Conservation (phyloP, 176 grass and related monocot species). For the Cymbopogon citratus region DNA sequence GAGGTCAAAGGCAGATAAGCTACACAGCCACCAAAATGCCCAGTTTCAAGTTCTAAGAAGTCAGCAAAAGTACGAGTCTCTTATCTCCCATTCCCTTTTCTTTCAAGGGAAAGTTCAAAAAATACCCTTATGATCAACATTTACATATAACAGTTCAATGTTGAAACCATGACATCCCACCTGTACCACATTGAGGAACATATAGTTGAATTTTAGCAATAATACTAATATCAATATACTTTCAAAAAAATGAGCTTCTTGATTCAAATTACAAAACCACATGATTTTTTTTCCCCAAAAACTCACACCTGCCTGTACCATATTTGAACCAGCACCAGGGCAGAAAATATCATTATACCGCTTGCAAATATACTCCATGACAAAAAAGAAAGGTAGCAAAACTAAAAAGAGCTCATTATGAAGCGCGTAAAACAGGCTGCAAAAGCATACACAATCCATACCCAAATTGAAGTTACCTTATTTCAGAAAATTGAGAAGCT, state of each 20-base stretch:
- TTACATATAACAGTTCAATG: too few relatives aligned
- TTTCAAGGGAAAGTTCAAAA: background rate
- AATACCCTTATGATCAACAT: background rate
- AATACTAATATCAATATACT: background rate
- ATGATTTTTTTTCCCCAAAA: background rate
- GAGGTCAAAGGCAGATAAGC: background rate
- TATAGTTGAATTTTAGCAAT: background rate
- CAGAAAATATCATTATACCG: background rate
- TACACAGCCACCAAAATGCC: background rate
- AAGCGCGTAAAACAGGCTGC: background rate
- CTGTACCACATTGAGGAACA: background rate
- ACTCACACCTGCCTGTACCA: background rate
- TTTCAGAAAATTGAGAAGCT: background rate
- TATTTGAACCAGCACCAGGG: background rate
- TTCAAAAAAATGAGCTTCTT: background rate
- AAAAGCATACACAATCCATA: background rate
- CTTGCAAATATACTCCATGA: background rate
- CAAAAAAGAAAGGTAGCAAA: background rate
- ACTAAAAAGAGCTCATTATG: background rate
- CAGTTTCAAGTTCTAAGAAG: background rate
- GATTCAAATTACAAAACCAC: background rate
- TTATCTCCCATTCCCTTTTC: background rate
- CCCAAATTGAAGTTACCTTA: background rate
- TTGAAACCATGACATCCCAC: too few relatives aligned
- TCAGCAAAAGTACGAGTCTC: background rate